Conservation (phyloP, 495 filamentous ascomycete genomes). For the Cryomyces minteri region DNA sequence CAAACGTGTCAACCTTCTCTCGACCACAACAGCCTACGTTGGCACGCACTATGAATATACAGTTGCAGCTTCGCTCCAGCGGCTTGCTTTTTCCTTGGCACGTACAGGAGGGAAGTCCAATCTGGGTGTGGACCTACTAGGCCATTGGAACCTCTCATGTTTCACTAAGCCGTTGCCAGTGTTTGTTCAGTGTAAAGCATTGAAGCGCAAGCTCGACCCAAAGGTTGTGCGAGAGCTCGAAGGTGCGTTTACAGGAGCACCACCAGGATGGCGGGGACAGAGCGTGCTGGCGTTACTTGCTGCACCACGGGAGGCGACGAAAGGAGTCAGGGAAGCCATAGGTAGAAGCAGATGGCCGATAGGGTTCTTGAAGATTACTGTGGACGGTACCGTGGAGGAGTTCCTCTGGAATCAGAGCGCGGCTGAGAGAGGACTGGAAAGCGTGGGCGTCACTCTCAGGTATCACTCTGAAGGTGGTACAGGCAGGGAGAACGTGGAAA, state of each 20-base stretch:
- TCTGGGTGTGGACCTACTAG: slow-evolving; percentile 68
- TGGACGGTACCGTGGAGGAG: slow-evolving; percentile 34
- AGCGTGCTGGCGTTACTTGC: slow-evolving; percentile 47
- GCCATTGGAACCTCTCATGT: slow-evolving; percentile 51
- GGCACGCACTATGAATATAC: slow-evolving; percentile 68
- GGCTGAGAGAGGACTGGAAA: slow-evolving; percentile 41
- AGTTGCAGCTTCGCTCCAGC: slow-evolving; percentile 38
- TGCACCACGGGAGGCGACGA: slow-evolving; percentile 30
- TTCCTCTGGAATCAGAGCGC: slow-evolving; percentile 53
- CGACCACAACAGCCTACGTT: slow-evolving; percentile 33
- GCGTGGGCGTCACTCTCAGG: slow-evolving; percentile 16
- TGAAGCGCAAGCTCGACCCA: slow-evolving; percentile 35
- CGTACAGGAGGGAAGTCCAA: slow-evolving; percentile 62
- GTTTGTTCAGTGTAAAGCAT: slow-evolving; percentile 68
- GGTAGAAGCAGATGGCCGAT: slow-evolving; percentile 47
- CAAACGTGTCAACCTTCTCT: slow-evolving; percentile 29
- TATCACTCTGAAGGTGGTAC: not conserved
- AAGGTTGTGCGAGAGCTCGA: slow-evolving; percentile 67
- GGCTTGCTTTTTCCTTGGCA: slow-evolving; percentile 44
- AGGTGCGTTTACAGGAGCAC: slow-evolving; percentile 55
- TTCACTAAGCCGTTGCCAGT: slow-evolving; percentile 32
- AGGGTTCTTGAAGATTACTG: slow-evolving; percentile 32
- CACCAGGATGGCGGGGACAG: slow-evolving; percentile 42
- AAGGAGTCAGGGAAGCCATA: slow-evolving; percentile 46
- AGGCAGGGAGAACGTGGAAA: not conserved